Percentiles rank a stretch among this genome's conserved stretches.
Evolutionary conservation across 192 early-diverging fungal genomes (phyloP).

Genomic region (Coemansia sp.): DNA sequence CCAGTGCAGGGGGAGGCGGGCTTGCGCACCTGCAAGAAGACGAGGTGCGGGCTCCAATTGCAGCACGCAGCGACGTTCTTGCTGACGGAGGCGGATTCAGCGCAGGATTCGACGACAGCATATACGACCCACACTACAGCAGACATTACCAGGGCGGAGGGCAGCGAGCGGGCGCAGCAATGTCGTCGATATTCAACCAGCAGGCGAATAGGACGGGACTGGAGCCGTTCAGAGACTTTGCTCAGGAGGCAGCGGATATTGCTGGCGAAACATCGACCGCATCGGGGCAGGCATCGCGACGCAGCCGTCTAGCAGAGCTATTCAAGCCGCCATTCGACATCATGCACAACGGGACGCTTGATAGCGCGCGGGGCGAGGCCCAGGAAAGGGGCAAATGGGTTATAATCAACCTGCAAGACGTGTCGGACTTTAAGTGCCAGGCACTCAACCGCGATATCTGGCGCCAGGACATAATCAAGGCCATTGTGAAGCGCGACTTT

Average conservation of each 20-base stretch:
- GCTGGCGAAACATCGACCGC: constrained; percentile 27
- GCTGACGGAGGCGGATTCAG: constrained; percentile 46
- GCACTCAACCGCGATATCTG: constrained; percentile 92
- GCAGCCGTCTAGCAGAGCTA: constrained; percentile 69
- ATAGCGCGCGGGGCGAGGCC: constrained; percentile 68
- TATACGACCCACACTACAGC: constrained; percentile 8
- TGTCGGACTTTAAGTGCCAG: constrained; percentile 83
- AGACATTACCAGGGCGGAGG: background rate
- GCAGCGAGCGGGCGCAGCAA: constrained; percentile 19
- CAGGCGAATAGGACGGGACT: constrained; percentile 9
- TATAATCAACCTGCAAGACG: constrained; percentile 83
- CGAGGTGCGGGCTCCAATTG: constrained; percentile 79
- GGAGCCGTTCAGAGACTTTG: constrained; percentile 70
- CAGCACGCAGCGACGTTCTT: constrained; percentile 74
- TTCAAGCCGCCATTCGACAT: constrained; percentile 88
- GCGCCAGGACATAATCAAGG: constrained; percentile 76
- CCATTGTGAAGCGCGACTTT: constrained; percentile 76
- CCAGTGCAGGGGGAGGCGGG: constrained; percentile 2
- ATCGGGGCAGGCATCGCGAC: constrained; percentile 32
- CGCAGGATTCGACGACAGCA: background rate
- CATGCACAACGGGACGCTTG: constrained; percentile 75
- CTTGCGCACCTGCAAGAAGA: constrained; percentile 37
- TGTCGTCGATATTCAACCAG: constrained; percentile 57
- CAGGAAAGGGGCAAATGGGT: constrained; percentile 72
- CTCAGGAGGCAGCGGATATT: constrained; percentile 62